A percentile compares a stretch with the other conserved stretches of the same genome.
Evolutionary conservation across 2,329 filamentous ascomycete species (phyloP).

Genomic region (Myriosclerotinia curreyana): DNA sequence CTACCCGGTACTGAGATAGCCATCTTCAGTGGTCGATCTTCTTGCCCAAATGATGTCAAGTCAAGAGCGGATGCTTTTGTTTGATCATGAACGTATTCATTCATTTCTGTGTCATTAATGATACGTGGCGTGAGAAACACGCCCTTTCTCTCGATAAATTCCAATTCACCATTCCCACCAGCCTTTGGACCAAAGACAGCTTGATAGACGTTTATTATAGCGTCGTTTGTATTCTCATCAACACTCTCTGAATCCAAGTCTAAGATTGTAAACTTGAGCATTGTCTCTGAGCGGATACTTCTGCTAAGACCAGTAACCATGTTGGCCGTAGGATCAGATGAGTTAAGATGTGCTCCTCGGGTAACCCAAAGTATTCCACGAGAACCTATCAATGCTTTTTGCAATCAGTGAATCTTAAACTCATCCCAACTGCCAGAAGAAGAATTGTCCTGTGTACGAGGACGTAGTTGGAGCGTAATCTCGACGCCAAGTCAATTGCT

Average conservation of each 20-base stretch:
- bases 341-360: slow-evolving; percentile 43
- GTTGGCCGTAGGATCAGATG: slow-evolving; percentile 32
- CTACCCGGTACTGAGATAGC: slow-evolving; percentile 31
- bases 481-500: slow-evolving; percentile 39
- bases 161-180: background rate
- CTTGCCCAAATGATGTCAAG: slow-evolving; percentile 15
- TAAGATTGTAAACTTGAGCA: slow-evolving; percentile 19
- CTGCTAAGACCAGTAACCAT: slow-evolving; percentile 28
- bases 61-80: slow-evolving; percentile 16
- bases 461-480: slow-evolving; percentile 48
- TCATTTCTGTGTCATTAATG: slow-evolving; percentile 29
- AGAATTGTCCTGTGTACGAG: slow-evolving; percentile 44
- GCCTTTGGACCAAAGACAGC: background rate
- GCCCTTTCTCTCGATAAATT: slow-evolving; percentile 12
- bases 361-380: slow-evolving; percentile 51
- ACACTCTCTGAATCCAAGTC: slow-evolving; percentile 15
- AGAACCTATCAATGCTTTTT: slow-evolving; percentile 41
- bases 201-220: slow-evolving; percentile 9
- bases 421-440: slow-evolving; percentile 18
- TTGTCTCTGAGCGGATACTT: slow-evolving; percentile 21
- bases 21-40: slow-evolving; percentile 30
- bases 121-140: slow-evolving; percentile 16
- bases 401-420: slow-evolving; percentile 38
- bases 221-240: background rate
- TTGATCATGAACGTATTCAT: slow-evolving; percentile 27